A percentile compares a stretch with the other conserved stretches of the same genome.
Evolutionary conservation across 2,329 filamentous ascomycete species (phyloP).

Genomic region (Hirsutella rhossiliensis): DNA sequence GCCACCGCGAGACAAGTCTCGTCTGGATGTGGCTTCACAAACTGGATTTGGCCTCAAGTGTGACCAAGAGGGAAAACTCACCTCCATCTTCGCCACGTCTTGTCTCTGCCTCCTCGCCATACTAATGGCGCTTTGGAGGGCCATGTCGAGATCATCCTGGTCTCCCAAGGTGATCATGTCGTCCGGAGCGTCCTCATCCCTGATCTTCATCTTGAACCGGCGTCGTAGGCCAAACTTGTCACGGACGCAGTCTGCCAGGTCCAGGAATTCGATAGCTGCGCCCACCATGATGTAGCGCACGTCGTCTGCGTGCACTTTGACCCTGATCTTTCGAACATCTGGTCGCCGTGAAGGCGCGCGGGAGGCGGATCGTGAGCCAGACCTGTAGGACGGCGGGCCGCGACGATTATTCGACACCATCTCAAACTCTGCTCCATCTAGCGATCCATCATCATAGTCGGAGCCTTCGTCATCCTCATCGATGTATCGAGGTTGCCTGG

Average conservation of each 20-base stretch:
- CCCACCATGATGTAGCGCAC: conserved; percentile 87
- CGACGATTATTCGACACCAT: conserved; percentile 50
- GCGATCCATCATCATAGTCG: conserved; percentile 55
- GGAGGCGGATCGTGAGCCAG: conserved; percentile 22
- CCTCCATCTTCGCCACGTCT: conserved; percentile 91
- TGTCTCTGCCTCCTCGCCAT: conserved; percentile 59
- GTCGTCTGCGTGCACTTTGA: conserved; percentile 88
- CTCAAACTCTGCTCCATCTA: conserved; percentile 71
- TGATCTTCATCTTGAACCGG: conserved; percentile 80
- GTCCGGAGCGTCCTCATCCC: conserved; percentile 62
- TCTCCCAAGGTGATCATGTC: conserved; percentile 98
- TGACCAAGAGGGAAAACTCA: conserved; percentile 46
- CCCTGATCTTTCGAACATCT: conserved; percentile 66
- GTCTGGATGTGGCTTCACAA: too few species aligned
- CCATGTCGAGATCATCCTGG: conserved; percentile 90
- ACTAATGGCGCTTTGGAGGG: conserved; percentile 57
- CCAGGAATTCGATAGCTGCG: conserved; percentile 57
- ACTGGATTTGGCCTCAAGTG: too few species aligned
- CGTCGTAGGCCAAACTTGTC: conserved; percentile 74
- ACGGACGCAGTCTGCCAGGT: conserved; percentile 67
- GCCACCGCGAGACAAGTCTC: too few species aligned
- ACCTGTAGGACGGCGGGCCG: conserved; percentile 27
- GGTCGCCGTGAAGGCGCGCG: conserved; percentile 46
- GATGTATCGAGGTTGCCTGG: conserved; percentile 48
- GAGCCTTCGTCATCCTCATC: conserved; percentile 75